A percentile compares a stretch with the other conserved stretches of the same genome.
phyloP scores from a whole-genome alignment of 371 early-diverging fungal species.

The Haplosporangium sp. region DNA sequence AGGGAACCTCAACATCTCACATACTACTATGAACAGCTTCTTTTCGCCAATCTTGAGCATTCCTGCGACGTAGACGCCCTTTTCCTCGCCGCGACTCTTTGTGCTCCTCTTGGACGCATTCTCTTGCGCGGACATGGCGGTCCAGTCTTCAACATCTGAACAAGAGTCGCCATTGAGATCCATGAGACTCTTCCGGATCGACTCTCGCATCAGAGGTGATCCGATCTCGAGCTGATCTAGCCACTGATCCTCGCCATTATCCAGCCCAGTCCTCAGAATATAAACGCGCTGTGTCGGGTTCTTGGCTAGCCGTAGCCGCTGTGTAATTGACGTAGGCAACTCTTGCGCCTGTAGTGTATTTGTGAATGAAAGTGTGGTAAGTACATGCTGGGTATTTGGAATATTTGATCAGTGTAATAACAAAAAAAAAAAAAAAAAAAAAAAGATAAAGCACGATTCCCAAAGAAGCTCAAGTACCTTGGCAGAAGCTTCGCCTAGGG shows the following conservation, averaged over 20 bases:
- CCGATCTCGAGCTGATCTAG: slow-evolving; percentile 36
- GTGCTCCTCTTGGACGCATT: slow-evolving; percentile 13
- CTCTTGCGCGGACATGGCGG: slow-evolving; percentile 9
- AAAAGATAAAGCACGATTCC: too few species aligned
- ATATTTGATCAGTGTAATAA: not conserved
- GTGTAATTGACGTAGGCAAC: slow-evolving; percentile 47
- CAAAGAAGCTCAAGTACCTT: slow-evolving; percentile 16
- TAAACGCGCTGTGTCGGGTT: slow-evolving; percentile 53
- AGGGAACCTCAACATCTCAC: not conserved
- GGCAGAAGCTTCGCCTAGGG: slow-evolving; percentile 51
- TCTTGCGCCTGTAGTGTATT: slow-evolving; percentile 38
- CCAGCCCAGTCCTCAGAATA: slow-evolving; percentile 43
- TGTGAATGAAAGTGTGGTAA: not conserved
- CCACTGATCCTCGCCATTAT: slow-evolving; percentile 50
- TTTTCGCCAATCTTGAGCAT: slow-evolving; percentile 56
- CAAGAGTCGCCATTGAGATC: slow-evolving; percentile 11
- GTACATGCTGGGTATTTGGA: not conserved
- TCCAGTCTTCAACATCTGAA: not conserved
- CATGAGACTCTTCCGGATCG: slow-evolving; percentile 24
- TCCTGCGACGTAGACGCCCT: slow-evolving; percentile 48
- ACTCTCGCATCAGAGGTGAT: slow-evolving; percentile 34
- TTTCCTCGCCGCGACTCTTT: slow-evolving; percentile 33
- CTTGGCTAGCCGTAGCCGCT: slow-evolving; percentile 38
- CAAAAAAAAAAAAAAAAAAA: too few species aligned
- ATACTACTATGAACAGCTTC: slow-evolving; percentile 51